A percentile compares a stretch with the other conserved stretches of the same genome.
Conservation (phyloP, 768 basidiomycete species). For the Suillus cothurnatus region DNA sequence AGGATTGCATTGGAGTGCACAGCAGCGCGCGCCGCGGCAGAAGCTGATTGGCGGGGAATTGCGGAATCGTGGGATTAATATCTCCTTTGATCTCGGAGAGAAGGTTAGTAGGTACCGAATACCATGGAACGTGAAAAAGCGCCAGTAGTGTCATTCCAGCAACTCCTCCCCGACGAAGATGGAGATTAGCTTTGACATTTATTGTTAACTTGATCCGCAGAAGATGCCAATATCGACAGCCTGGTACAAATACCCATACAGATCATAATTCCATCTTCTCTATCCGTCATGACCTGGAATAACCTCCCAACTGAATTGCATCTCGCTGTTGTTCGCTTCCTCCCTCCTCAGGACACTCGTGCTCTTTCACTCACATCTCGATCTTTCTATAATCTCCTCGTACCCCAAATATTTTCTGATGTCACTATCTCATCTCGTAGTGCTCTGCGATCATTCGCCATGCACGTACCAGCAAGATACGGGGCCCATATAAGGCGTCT, state of each 20-base stretch:
- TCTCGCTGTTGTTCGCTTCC: constrained; percentile 53
- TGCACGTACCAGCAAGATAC: constrained; percentile 58
- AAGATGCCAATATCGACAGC: constrained; percentile 5
- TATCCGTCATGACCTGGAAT: constrained; percentile 43
- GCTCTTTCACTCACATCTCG: constrained; percentile 52
- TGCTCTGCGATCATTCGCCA: constrained; percentile 53
- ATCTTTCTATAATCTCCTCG: constrained; percentile 52
- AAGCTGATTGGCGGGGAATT: not conserved
- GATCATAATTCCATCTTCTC: not conserved
- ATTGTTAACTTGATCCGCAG: constrained; percentile 6
- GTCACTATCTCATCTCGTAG: constrained; percentile 50
- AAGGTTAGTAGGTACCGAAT: constrained; percentile 17
- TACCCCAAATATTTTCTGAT: constrained; percentile 61
- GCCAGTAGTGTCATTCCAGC: not conserved
- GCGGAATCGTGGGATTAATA: constrained; percentile 8
- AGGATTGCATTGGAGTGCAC: not conserved
- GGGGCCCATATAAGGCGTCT: constrained; percentile 54
- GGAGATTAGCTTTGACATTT: constrained; percentile 15
- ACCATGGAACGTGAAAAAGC: constrained; percentile 14
- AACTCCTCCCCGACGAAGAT: constrained; percentile 19
- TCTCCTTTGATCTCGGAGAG: constrained; percentile 28
- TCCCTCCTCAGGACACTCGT: constrained; percentile 46
- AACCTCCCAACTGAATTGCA: constrained; percentile 68
- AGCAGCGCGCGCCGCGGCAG: constrained; percentile 1
- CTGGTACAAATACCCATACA: not conserved